Percentiles rank a stretch among this genome's conserved stretches.
These are phyloP conservation scores for Chrysochromulina tobinii DNA, from an alignment of 78 protist species.

Conservation along the genomic window DNA sequence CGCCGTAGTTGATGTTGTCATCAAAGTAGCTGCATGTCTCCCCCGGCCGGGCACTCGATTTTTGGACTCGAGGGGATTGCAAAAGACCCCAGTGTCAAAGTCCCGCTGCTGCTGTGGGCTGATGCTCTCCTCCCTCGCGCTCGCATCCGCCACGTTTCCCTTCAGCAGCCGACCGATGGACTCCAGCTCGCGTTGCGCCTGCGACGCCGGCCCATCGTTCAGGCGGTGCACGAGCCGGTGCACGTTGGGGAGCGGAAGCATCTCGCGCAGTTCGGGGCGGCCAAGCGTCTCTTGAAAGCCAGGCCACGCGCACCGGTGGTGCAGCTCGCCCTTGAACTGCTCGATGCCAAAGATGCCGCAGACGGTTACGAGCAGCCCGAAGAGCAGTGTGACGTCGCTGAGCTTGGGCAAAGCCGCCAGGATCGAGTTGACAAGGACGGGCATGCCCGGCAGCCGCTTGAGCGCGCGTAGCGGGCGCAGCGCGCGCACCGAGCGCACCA, in stretches of 20 bases:
- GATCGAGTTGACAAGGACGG: slow-evolving; percentile 10
- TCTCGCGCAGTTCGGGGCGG: not conserved
- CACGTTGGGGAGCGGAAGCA: no score
- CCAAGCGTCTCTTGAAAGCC: not conserved
- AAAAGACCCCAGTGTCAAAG: no score
- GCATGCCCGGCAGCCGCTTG: slow-evolving; percentile 30
- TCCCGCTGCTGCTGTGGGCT: no score
- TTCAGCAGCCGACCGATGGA: not conserved
- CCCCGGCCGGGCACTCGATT: no score
- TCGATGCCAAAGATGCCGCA: slow-evolving; percentile 57
- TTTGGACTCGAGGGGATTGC: no score
- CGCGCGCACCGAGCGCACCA: slow-evolving; percentile 42
- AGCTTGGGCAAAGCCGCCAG: slow-evolving; percentile 35
- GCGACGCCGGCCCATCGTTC: not conserved
- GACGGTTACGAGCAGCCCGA: slow-evolving; percentile 17
- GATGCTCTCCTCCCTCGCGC: no score
- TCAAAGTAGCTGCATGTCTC: no score
- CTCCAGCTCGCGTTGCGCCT: not conserved
- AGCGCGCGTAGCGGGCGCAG: slow-evolving; percentile 70
- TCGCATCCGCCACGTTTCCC: not conserved
- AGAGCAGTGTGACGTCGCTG: slow-evolving; percentile 44
- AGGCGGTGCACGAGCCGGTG: no score
- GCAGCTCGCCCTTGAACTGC: not conserved
- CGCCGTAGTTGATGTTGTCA: no score
- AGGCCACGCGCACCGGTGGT: not conserved